These are phyloP conservation scores for Hirschfeldia incana DNA, from an alignment of 345 rosid species.

Conservation along the genomic window DNA sequence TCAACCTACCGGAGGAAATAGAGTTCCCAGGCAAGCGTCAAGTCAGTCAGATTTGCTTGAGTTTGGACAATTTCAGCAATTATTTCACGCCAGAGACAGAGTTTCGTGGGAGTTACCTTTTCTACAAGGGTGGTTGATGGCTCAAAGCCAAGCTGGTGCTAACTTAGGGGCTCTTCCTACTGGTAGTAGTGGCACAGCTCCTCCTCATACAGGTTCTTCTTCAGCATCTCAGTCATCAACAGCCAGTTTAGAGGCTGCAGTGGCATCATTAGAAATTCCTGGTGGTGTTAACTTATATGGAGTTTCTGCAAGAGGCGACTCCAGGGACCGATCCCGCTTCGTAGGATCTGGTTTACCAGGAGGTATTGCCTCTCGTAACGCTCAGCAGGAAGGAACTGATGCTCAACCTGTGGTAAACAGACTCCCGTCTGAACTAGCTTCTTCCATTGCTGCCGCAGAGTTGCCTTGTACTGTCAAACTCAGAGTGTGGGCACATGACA, in stretches of 20 bases:
- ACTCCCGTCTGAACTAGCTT: slow-evolving; percentile 71
- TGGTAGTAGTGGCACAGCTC: slow-evolving; percentile 41
- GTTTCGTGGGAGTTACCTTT: slow-evolving; percentile 70
- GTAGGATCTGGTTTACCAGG: slow-evolving; percentile 51
- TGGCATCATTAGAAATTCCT: slow-evolving; percentile 53
- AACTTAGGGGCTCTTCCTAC: slow-evolving; percentile 34
- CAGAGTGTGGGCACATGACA: slow-evolving; percentile 84
- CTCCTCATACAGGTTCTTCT: slow-evolving; percentile 41
- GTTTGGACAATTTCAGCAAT: slow-evolving; percentile 54
- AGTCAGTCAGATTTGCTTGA: slow-evolving; percentile 43
- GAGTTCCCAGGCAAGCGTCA: slow-evolving; percentile 29
- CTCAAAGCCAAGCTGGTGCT: slow-evolving; percentile 63
- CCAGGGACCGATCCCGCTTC: slow-evolving; percentile 44
- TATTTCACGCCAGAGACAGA: slow-evolving; percentile 58
- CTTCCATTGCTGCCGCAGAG: slow-evolving; percentile 89
- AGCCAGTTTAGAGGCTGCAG: slow-evolving; percentile 52
- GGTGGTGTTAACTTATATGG: slow-evolving; percentile 52
- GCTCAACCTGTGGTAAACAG: slow-evolving; percentile 61
- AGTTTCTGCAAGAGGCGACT: slow-evolving; percentile 50
- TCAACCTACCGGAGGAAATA: slow-evolving; percentile 47
- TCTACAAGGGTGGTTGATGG: slow-evolving; percentile 79
- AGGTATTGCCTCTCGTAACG: slow-evolving; percentile 36
- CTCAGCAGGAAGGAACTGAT: slow-evolving; percentile 42
- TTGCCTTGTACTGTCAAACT: slow-evolving; percentile 94
- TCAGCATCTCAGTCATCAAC: slow-evolving; percentile 41